Conservation (phyloP, 2,329 filamentous ascomycete genomes). For the Pochonia chlamydosporia region DNA sequence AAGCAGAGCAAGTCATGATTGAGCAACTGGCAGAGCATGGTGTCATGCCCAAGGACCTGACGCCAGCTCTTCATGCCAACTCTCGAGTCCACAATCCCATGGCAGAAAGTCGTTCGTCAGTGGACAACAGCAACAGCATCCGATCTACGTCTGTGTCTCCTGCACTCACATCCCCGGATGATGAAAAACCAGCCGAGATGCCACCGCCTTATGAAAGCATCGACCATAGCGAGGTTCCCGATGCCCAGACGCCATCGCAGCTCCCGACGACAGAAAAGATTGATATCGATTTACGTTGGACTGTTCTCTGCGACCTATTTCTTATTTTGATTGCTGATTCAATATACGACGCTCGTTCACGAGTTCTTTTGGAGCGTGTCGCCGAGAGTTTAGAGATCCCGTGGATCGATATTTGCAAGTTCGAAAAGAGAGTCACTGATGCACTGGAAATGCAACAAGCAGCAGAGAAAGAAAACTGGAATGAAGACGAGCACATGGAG, state of each 20-base stretch:
- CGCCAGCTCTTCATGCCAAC: constrained; percentile 83
- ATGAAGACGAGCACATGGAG: constrained; percentile 92
- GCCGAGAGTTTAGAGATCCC: constrained; percentile 73
- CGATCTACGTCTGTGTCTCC: constrained; percentile 17
- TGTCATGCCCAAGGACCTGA: constrained; percentile 77
- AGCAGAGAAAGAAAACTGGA: constrained; percentile 94
- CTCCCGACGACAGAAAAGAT: constrained; percentile 77
- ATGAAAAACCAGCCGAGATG: constrained; percentile 43
- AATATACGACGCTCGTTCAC: constrained; percentile 83
- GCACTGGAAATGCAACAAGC: constrained; percentile 96
- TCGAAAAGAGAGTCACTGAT: constrained; percentile 95
- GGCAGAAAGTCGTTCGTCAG: constrained; percentile 40
- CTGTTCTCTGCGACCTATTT: constrained; percentile 91
- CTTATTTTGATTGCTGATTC: constrained; percentile 95
- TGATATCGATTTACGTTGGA: constrained; percentile 96
- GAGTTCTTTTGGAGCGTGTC: constrained; percentile 76
- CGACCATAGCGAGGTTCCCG: constrained; percentile 65
- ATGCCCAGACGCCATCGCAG: constrained; percentile 77
- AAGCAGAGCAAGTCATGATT: constrained; percentile 94
- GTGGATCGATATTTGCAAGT: constrained; percentile 91
- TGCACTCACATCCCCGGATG: constrained; percentile 16
- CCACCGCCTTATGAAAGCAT: constrained; percentile 59
- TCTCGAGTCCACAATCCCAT: constrained; percentile 89
- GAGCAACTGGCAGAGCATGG: constrained; percentile 93
- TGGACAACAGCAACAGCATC: constrained; percentile 11